Conservation (phyloP, 2,329 filamentous ascomycete species). For the Clonostachys byssicola region DNA sequence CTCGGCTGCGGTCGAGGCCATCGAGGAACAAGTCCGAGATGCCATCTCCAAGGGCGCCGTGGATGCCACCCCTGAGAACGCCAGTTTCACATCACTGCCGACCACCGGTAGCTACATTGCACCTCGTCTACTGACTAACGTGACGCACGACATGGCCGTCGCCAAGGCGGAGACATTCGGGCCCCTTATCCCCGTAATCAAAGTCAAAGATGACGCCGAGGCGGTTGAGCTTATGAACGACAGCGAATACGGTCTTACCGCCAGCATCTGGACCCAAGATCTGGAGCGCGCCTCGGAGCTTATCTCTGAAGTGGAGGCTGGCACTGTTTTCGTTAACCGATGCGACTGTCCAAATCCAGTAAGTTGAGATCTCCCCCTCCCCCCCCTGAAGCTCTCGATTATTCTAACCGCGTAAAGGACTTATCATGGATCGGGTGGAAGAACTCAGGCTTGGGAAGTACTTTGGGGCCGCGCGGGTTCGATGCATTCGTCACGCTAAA, state of each 20-base stretch:
- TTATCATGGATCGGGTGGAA: constrained; percentile 98
- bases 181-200: constrained; percentile 89
- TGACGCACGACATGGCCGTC: constrained; percentile 78
- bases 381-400: not conserved
- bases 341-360: constrained; percentile 90
- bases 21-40: constrained; percentile 76
- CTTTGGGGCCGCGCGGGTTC: constrained; percentile 84
- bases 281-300: constrained; percentile 71
- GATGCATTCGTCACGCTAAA: constrained; percentile 96
- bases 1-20: constrained; percentile 69
- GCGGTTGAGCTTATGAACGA: constrained; percentile 89
- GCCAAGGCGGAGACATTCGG: constrained; percentile 97
- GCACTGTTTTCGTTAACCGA: constrained; percentile 94
- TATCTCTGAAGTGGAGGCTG: constrained; percentile 78
- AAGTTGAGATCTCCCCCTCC: constrained; percentile 32
- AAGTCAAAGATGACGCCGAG: constrained; percentile 78
- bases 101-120: constrained; percentile 83
- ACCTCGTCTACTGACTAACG: constrained; percentile 76
- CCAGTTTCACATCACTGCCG: constrained; percentile 68
- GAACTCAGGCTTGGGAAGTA: constrained; percentile 89
- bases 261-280: constrained; percentile 97
- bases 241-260: constrained; percentile 88
- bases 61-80: constrained; percentile 79
- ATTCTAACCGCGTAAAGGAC: constrained; percentile 47
- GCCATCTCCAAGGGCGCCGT: constrained; percentile 79